Evolutionary conservation across 805 yeast species (phyloP).

Genomic region (Monosporozyma unispora): DNA sequence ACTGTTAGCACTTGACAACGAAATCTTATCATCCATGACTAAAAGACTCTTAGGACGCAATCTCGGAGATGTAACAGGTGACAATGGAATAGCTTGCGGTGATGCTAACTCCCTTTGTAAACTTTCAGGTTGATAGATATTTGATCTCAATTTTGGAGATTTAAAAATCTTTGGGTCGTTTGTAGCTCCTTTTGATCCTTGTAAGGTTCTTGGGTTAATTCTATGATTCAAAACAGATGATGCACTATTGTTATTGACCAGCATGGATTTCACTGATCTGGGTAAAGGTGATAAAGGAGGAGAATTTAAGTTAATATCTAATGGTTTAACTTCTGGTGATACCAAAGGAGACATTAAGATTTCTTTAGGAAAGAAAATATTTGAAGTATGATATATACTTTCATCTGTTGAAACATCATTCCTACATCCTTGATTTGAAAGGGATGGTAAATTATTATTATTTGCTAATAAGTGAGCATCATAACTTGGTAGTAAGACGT

Average conservation of each 20-base stretch:
- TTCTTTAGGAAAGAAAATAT: conserved; percentile 34
- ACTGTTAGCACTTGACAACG: neutral
- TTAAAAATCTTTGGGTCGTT: conserved; percentile 8
- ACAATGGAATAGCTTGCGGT: conserved; percentile 57
- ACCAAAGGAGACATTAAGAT: conserved; percentile 38
- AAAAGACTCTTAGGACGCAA: conserved; percentile 41
- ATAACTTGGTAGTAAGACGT: conserved; percentile 69
- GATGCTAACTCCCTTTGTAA: conserved; percentile 41
- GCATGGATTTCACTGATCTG: neutral
- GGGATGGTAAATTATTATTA: neutral
- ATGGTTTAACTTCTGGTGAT: conserved; percentile 35
- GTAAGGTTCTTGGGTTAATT: neutral
- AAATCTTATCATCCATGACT: conserved; percentile 2
- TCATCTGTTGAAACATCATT: neutral
- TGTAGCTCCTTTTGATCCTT: neutral
- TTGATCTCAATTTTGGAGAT: conserved; percentile 34
- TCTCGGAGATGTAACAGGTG: conserved; percentile 38
- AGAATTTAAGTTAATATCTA: conserved; percentile 9
- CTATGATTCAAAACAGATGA: neutral
- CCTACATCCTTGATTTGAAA: neutral
- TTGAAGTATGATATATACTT: conserved; percentile 27
- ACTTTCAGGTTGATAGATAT: conserved; percentile 47
- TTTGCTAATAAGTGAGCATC: conserved; percentile 25
- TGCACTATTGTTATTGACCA: neutral
- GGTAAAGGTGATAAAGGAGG: conserved; percentile 8